phyloP scores from a whole-genome alignment of 2,329 filamentous ascomycete species.

The Colletotrichum spinosum region DNA sequence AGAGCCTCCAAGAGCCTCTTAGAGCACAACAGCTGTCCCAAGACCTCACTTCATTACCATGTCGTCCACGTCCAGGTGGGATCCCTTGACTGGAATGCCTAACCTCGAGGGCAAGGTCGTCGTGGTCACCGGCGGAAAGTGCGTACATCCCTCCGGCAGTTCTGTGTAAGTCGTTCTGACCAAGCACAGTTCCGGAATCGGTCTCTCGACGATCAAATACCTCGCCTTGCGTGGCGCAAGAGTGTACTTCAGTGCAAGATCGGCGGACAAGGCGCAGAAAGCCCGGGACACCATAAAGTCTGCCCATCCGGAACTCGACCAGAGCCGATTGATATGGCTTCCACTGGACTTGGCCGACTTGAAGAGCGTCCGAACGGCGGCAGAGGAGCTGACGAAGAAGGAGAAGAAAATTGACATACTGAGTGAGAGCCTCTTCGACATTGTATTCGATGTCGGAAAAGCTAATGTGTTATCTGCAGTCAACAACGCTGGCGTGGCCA shows the following conservation, averaged over 20 bases:
- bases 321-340: slow-evolving; percentile 37
- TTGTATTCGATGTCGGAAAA: too few relatives aligned
- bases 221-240: slow-evolving; percentile 42
- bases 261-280: slow-evolving; percentile 38
- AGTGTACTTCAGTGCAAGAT: slow-evolving; percentile 42
- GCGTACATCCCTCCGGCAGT: slow-evolving; percentile 6
- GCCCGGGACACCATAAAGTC: slow-evolving; percentile 26
- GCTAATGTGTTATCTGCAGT: slow-evolving; percentile 32
- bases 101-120: slow-evolving; percentile 41
- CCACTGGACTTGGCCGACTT: slow-evolving; percentile 42
- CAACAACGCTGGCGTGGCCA: slow-evolving; percentile 41
- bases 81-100: slow-evolving; percentile 38
- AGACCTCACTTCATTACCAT: background rate
- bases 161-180: background rate
- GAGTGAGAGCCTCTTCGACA: slow-evolving; percentile 29
- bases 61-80: slow-evolving; percentile 31
- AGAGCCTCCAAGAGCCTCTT: too few relatives aligned
- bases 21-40: background rate
- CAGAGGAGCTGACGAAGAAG: slow-evolving; percentile 36
- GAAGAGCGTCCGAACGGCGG: slow-evolving; percentile 38
- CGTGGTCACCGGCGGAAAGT: slow-evolving; percentile 44
- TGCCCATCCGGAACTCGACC: slow-evolving; percentile 28
- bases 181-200: slow-evolving; percentile 40
- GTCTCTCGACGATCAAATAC: slow-evolving; percentile 41
- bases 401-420: slow-evolving; percentile 44